Evolutionary conservation across 2,329 filamentous ascomycete genomes (phyloP).

Genomic region (Sarocladium strictum): DNA sequence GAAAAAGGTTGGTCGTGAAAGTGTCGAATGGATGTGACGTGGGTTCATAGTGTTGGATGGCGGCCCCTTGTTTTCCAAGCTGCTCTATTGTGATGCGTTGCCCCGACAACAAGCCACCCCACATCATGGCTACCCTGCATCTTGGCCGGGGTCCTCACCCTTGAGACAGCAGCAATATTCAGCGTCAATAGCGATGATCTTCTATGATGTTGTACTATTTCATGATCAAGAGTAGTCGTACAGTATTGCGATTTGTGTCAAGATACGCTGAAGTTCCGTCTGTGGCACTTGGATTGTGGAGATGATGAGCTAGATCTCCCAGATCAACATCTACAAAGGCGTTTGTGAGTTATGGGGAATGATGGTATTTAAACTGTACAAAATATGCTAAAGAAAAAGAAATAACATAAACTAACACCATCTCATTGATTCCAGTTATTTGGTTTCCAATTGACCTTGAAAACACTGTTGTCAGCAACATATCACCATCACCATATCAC

Average conservation of each 20-base stretch:
- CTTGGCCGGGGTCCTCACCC: background rate
- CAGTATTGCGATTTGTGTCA: no score
- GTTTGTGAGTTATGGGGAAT: no score
- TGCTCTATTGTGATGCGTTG: slow-evolving; percentile 6
- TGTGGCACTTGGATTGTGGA: no score
- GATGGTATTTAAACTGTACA: no score
- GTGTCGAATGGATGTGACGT: slow-evolving; percentile 9
- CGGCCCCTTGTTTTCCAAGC: background rate
- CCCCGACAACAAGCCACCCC: slow-evolving; percentile 5
- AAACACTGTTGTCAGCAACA: background rate
- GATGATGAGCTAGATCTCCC: no score
- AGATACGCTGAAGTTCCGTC: no score
- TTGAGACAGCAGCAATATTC: background rate
- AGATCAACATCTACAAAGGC: no score
- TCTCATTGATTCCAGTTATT: background rate
- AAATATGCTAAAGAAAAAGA: no score
- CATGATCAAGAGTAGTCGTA: no score
- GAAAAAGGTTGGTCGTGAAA: background rate
- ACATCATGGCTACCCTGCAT: slow-evolving; percentile 2
- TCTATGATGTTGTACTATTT: no score
- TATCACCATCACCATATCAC: background rate
- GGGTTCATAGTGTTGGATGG: background rate
- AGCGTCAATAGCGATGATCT: no score
- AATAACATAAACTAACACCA: background rate
- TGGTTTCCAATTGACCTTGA: slow-evolving; percentile 8